Percentiles rank a stretch among this genome's conserved stretches.
These are phyloP conservation scores for Pyronema domesticum DNA, from an alignment of 495 filamentous ascomycete genomes.

Conservation along the genomic window DNA sequence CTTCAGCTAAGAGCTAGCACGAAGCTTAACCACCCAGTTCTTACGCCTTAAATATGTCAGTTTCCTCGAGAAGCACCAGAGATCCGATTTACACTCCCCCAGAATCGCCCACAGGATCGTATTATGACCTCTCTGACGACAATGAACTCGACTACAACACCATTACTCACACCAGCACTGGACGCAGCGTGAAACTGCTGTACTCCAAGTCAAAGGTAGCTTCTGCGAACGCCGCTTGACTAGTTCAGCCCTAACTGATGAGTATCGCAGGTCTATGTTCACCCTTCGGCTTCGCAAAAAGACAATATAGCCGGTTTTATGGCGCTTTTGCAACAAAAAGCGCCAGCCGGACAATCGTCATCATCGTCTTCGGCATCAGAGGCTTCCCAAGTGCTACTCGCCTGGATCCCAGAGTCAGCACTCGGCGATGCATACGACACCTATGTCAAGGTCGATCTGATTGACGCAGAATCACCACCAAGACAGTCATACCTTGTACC, in stretches of 20 bases:
- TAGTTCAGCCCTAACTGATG: conserved; percentile 5
- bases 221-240: background rate
- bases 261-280: conserved; percentile 69
- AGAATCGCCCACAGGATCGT: conserved; percentile 67
- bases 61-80: too few relatives aligned
- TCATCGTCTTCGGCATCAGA: conserved; percentile 31
- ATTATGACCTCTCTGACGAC: conserved; percentile 93
- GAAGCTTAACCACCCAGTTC: too few relatives aligned
- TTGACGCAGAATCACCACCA: conserved; percentile 61
- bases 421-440: conserved; percentile 71
- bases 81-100: conserved; percentile 20
- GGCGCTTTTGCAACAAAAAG: conserved; percentile 83
- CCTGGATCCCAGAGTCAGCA: conserved; percentile 85
- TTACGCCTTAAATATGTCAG: too few relatives aligned
- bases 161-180: conserved; percentile 63
- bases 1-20: too few relatives aligned
- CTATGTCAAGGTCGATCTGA: conserved; percentile 87
- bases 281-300: conserved; percentile 79
- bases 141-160: conserved; percentile 93
- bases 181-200: conserved; percentile 81
- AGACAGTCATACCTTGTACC: conserved; percentile 81
- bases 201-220: conserved; percentile 87
- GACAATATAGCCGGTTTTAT: conserved; percentile 97
- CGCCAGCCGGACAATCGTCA: conserved; percentile 26
- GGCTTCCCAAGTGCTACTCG: conserved; percentile 53